Evolutionary conservation across 2,329 filamentous ascomycete genomes (phyloP).

Genomic region (Phialemoniopsis sp.): DNA sequence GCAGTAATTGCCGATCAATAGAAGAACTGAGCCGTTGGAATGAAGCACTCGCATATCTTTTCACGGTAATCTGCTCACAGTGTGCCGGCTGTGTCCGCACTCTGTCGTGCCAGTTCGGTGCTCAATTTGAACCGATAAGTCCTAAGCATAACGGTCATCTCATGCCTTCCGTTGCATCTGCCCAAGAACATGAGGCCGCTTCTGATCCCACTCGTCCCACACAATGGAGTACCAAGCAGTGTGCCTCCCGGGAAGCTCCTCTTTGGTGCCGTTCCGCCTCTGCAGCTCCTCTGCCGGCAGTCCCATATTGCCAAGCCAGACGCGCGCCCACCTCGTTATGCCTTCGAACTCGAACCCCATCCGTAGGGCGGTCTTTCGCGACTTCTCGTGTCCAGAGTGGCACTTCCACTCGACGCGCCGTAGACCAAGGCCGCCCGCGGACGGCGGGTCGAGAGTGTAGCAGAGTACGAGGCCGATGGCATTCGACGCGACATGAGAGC

Average conservation of each 20-base stretch:
- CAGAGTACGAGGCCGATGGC: slow-evolving; percentile 3
- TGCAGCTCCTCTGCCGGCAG: background rate
- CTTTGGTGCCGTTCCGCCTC: background rate
- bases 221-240: slow-evolving; percentile 6
- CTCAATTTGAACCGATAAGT: no score
- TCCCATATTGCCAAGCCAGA: background rate
- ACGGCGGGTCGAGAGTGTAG: slow-evolving; percentile 4
- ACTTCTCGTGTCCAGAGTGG: slow-evolving; percentile 2
- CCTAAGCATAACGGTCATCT: no score
- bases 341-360: slow-evolving; percentile 5
- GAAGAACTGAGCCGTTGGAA: no score
- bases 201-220: slow-evolving; percentile 9
- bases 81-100: no score
- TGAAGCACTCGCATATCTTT: no score
- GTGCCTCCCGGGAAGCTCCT: slow-evolving; percentile 4
- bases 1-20: no score
- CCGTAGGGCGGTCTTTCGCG: background rate
- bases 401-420: slow-evolving; percentile 6
- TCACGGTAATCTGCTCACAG: no score
- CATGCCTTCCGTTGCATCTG: slow-evolving; percentile 1
- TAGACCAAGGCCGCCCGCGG: slow-evolving; percentile 1
- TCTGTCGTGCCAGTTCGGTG: no score
- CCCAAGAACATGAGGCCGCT: slow-evolving; percentile 1
- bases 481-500: slow-evolving; percentile 4
- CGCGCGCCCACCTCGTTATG: slow-evolving; percentile 2